Base-by-base conservation (phyloP, 2,329 filamentous ascomycete genomes). In the Aureobasidium lini region DNA sequence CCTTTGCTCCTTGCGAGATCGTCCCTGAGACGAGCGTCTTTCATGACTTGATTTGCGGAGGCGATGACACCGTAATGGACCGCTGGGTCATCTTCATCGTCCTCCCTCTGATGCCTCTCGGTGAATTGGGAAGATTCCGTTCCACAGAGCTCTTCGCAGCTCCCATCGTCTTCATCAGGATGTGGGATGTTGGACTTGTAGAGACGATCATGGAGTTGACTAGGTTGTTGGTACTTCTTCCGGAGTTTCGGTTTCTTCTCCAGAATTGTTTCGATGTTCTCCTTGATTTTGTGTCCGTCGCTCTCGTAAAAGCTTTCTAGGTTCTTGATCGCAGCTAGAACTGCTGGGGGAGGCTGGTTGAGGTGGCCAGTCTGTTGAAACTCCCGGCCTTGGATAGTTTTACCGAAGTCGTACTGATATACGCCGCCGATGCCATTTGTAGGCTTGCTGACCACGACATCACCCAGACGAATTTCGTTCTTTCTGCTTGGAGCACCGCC, bases 181-280 rank as follows among this genome's bases (percentile, higher is more conserved):
- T 64, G 60, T 2, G 37, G 23, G 48, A 66, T 37, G n/a, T 36
- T 39, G 36, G 62, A 32, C 48, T 60, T 31, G 62, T 70, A 74
- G 8, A 74, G 60, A 42, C 44, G 64, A 52, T 74, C 71, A 23
- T 23, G 23, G 23, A 34, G 59, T 68, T 11, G 23, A 23, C 37
- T 62, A 39, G 42, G 29, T n/a, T 62, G 62, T 28, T 60, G 9
- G 59, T 69, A 72, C 60, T 60, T 50, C 18, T 67, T 67, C 37
- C 58, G 56, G 28, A 73, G 57, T 53, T 63, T 68, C 40, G 63
- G 66, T 7, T 68, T 67, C 42, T 65, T 62, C 9, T 67, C 39
- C 4, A 72, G 60, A 40, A 66, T 60, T 9, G 4, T 42, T 2
- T 63, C 37, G 23, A 72, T 68, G 2, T 1, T 40, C 15, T 59